A percentile compares a stretch with the other conserved stretches of the same genome.
Evolutionary conservation across 176 grass and related monocot genomes (phyloP).

Genomic region (Coix lacrymajobi): DNA sequence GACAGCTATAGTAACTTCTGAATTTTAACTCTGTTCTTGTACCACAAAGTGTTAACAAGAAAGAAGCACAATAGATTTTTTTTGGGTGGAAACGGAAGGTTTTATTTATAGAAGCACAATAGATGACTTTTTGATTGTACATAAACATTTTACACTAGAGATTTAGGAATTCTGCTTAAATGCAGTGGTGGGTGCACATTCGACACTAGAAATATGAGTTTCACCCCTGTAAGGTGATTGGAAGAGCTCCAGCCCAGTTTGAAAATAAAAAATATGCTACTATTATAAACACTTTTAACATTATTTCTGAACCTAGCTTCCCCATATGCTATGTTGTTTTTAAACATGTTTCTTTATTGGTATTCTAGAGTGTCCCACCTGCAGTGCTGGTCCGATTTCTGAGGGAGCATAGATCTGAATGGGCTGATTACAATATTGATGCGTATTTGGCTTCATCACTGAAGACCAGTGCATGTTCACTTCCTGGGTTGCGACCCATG

Average conservation of each 20-base stretch:
- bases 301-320: conserved; percentile 5
- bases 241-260: background rate
- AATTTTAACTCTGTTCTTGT: background rate
- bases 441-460: conserved; percentile 76
- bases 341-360: conserved; percentile 11
- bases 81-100: too few species aligned
- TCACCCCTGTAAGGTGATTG: background rate
- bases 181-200: background rate
- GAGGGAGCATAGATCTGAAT: conserved; percentile 96
- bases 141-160: background rate
- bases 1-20: background rate
- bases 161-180: background rate
- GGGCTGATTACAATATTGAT: conserved; percentile 97
- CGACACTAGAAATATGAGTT: background rate
- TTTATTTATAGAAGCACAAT: background rate
- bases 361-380: conserved; percentile 82
- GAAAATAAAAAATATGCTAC: background rate
- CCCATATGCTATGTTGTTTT: background rate
- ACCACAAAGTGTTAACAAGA: background rate
- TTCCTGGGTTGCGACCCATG: conserved; percentile 57
- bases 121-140: background rate
- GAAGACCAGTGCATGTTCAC: conserved; percentile 51
- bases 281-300: background rate
- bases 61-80: background rate
- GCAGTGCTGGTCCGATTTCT: conserved; percentile 83